Percentiles rank a stretch among this genome's conserved stretches.
Conservation (phyloP, 2,329 filamentous ascomycete genomes). For the Fusarium domesticum region DNA sequence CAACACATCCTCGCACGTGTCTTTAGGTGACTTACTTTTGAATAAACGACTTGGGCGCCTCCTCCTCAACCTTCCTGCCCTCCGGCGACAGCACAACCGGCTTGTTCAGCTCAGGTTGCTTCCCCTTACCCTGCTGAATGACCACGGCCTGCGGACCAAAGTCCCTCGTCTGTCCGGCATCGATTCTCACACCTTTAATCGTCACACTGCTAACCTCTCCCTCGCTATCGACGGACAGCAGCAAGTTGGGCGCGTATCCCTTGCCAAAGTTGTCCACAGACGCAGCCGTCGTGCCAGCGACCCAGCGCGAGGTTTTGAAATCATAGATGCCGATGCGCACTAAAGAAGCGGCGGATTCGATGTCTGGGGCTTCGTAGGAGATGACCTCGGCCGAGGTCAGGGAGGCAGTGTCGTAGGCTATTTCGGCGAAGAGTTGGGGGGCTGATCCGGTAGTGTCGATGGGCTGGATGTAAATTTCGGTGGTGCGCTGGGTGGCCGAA, state of each 20-base stretch:
- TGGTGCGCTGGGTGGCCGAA: slow-evolving; percentile 42
- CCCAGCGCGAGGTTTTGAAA: slow-evolving; percentile 44
- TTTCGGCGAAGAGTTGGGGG: slow-evolving; percentile 50
- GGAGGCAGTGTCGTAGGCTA: slow-evolving; percentile 52
- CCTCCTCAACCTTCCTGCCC: slow-evolving; percentile 54
- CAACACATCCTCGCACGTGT: slow-evolving; percentile 9
- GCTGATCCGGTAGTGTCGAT: slow-evolving; percentile 36
- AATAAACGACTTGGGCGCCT: slow-evolving; percentile 61
- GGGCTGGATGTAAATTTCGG: slow-evolving; percentile 54
- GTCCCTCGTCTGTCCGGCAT: slow-evolving; percentile 62
- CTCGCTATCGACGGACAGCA: slow-evolving; percentile 48
- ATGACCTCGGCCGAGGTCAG: slow-evolving; percentile 45
- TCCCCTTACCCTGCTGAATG: slow-evolving; percentile 46
- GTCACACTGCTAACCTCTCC: slow-evolving; percentile 50
- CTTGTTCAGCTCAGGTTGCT: slow-evolving; percentile 59
- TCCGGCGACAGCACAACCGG: slow-evolving; percentile 60
- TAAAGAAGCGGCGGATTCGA: slow-evolving; percentile 44
- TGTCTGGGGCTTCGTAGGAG: slow-evolving; percentile 56
- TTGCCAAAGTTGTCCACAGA: slow-evolving; percentile 57
- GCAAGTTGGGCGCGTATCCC: slow-evolving; percentile 57
- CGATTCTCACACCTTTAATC: slow-evolving; percentile 55
- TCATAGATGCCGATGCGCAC: slow-evolving; percentile 60
- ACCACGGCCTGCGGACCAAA: slow-evolving; percentile 60
- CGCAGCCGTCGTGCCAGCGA: slow-evolving; percentile 54
- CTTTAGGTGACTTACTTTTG: slow-evolving; percentile 56